A percentile compares a stretch with the other conserved stretches of the same genome.
These are phyloP conservation scores for Rhodosporidiobolus sp. DNA, from an alignment of 768 basidiomycete genomes.

Conservation along the genomic window DNA sequence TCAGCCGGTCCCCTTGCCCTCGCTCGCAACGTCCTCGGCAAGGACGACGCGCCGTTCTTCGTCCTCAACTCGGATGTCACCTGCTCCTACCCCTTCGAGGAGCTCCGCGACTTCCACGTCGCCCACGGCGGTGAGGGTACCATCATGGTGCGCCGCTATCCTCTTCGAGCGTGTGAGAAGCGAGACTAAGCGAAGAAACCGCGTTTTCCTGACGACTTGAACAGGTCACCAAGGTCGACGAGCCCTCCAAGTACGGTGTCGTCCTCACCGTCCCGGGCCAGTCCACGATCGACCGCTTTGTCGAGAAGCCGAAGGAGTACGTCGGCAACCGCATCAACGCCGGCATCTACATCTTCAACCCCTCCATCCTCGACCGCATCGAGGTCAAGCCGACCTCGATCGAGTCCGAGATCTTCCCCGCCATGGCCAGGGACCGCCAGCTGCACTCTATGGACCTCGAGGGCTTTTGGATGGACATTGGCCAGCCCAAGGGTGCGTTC, in stretches of 20 bases:
- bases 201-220: too few species aligned
- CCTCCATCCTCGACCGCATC: slow-evolving; percentile 53
- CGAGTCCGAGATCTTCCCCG: slow-evolving; percentile 55
- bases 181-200: not conserved
- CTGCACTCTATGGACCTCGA: slow-evolving; percentile 54
- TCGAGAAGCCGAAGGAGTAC: slow-evolving; percentile 55
- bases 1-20: slow-evolving; percentile 54
- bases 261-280: slow-evolving; percentile 53
- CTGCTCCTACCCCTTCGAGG: slow-evolving; percentile 55
- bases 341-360: slow-evolving; percentile 58
- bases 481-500: slow-evolving; percentile 54
- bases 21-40: slow-evolving; percentile 53
- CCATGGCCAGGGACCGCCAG: slow-evolving; percentile 52
- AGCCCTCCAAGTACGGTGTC: slow-evolving; percentile 55
- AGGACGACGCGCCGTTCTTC: slow-evolving; percentile 56
- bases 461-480: slow-evolving; percentile 57
- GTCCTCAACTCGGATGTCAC: slow-evolving; percentile 56
- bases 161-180: too few species aligned
- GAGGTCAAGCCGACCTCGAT: slow-evolving; percentile 55
- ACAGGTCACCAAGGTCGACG: slow-evolving; percentile 54
- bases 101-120: slow-evolving; percentile 54
- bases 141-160: slow-evolving; percentile 49
- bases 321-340: slow-evolving; percentile 57
- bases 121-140: slow-evolving; percentile 54
- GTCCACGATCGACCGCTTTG: slow-evolving; percentile 54